These are phyloP conservation scores for Hyphopichia buzzinii DNA, from an alignment of 1,139 yeast species.

Conservation along the genomic window DNA sequence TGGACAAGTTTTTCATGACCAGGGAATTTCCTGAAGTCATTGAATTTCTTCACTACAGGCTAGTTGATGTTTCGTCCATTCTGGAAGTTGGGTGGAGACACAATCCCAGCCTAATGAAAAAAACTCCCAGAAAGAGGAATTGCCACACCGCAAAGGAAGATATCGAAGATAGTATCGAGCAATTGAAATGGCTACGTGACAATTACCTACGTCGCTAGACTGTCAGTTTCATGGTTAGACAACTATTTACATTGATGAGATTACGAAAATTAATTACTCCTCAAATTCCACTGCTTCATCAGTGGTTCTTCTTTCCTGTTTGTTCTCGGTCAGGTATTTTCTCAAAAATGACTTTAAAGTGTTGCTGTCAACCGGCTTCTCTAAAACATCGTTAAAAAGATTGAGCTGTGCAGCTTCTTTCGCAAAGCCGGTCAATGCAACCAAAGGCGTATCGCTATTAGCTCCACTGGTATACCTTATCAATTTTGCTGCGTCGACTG, in stretches of 20 bases:
- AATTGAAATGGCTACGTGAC: conserved; percentile 73
- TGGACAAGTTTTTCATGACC: conserved; percentile 84
- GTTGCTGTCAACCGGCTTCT: conserved; percentile 62
- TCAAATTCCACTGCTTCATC: conserved; percentile 1
- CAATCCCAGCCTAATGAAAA: conserved; percentile 57
- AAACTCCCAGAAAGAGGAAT: conserved; percentile 60
- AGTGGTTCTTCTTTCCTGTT: background rate
- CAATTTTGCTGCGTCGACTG: conserved; percentile 75
- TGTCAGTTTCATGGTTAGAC: too few relatives aligned
- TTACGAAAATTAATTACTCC: too few relatives aligned
- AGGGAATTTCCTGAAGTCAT: conserved; percentile 77
- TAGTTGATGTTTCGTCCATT: conserved; percentile 83
- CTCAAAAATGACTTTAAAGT: conserved; percentile 21
- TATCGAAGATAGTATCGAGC: conserved; percentile 83
- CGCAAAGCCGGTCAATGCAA: conserved; percentile 73
- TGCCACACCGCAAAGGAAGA: conserved; percentile 87
- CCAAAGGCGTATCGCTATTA: conserved; percentile 73
- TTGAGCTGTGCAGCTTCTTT: conserved; percentile 60
- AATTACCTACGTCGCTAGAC: conserved; percentile 54
- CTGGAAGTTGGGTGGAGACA: conserved; percentile 80
- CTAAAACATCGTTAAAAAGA: conserved; percentile 70
- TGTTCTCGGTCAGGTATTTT: conserved; percentile 2
- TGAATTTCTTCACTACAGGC: conserved; percentile 75
- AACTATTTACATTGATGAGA: too few relatives aligned
- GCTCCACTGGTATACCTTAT: conserved; percentile 74